A percentile compares a stretch with the other conserved stretches of the same genome.
phyloP scores from a whole-genome alignment of 768 basidiomycete species.

The Panaeolus cyanescens region DNA sequence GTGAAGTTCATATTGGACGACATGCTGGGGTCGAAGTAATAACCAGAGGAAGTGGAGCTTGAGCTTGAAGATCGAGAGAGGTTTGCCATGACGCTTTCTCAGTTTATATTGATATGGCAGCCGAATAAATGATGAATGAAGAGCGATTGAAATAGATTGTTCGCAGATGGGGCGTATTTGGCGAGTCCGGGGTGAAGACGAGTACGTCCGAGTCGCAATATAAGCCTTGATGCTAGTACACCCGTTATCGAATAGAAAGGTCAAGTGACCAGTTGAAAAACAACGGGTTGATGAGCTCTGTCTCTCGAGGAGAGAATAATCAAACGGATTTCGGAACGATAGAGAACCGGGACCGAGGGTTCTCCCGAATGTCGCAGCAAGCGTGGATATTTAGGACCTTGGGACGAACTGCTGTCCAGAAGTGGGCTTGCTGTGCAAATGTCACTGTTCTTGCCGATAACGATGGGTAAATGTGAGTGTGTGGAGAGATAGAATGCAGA shows the following conservation, averaged over 20 bases:
- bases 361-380: not conserved
- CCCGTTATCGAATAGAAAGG: not conserved
- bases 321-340: not conserved
- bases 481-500: not conserved
- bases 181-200: not conserved
- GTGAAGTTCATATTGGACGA: constrained; percentile 25
- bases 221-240: not conserved
- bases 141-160: too few relatives aligned
- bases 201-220: not conserved
- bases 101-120: not conserved
- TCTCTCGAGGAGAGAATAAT: not conserved
- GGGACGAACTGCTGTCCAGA: not conserved
- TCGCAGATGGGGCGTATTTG: not conserved
- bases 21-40: constrained; percentile 24
- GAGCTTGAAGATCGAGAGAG: not conserved
- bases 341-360: not conserved
- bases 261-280: not conserved
- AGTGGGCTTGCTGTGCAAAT: not conserved
- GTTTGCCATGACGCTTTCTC: not conserved
- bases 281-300: not conserved
- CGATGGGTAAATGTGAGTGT: not conserved
- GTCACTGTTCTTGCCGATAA: not conserved
- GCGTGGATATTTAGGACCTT: not conserved
- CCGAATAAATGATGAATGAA: too few relatives aligned
- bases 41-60: not conserved